Evolutionary conservation across 2,329 filamentous ascomycete species (phyloP), one percentile per base, ranked within the genome.

Genomic region (Diaporthe destruens): DNA sequence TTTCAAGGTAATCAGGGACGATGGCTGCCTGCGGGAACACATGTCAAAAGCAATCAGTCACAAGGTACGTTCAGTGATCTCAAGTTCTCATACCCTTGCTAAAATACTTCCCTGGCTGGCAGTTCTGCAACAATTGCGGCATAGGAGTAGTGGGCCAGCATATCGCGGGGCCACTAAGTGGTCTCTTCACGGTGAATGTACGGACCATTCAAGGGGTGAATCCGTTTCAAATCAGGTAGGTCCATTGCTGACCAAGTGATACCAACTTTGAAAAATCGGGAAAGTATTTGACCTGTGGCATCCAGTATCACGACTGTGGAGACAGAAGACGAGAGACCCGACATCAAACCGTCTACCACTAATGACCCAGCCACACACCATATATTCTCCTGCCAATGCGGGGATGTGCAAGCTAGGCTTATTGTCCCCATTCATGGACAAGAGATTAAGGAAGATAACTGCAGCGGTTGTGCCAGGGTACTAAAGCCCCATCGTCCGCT

Each of bases 381-480:
- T 29, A 9, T 57, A 12, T 74, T 74, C 42, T 72, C 74, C 3
- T 75, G 74, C 34, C 74, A 75, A 39, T 75, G 74, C 51, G 72
- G 72, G 0, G 18, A 36, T 18, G 70, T 74, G 3, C 53, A 66
- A 44, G 69, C 72, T 25, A 56, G 51, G 39, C 65, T 75, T 12
- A 39, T 70, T 20, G 47, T 53, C 1, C 63, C 72, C 84, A 47
- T 86, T 83, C 72, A 83, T 82, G 11, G 81, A 81, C 51, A 85
- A 84, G 73, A 85, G 83, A 69, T 84, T 82, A 56, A 80, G 81
- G 36, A 82, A 81, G 55, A 80, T 80, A 61, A 81, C 84, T 68
- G 79, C 23, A 74, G 74, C 49, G n/a, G 39, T 20, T 75, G 72
- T 36, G 72, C 68, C 51, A 69, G 74, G 53, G 74, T 74, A 55